Evolutionary conservation across 805 yeast species (phyloP), one percentile per base, ranked within the genome.

Genomic region (Myxozyma sirexii): DNA sequence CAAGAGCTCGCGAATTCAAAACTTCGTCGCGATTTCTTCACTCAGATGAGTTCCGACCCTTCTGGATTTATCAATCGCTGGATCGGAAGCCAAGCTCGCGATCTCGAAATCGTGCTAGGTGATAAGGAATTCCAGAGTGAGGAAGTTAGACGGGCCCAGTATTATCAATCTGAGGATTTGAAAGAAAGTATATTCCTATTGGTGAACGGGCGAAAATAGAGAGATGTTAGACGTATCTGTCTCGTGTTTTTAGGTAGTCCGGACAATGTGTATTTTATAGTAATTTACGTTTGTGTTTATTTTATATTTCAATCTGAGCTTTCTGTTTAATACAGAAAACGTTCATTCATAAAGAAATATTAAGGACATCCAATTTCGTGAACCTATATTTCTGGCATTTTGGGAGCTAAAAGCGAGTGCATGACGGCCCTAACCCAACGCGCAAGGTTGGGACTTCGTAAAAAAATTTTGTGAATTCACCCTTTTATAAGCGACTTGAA

Each of bases 121-220:
- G 98, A 94, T 68, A 94, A 88, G 68, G 93, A 92, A 8, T 88
- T 85, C 74, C 86, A 85, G 70, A 97, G 93, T 75, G 97, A 92
- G 71, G 79, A 83, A 21, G 96, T 90, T 4, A 84, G 99, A 76
- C 82, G 87, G 68, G 84, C 97, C 2, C 84, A 85, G 17, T 94
- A 87, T 74, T 94, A 88, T 74, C 83, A 84, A 44, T 92, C 90
- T 68, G 68, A 66, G 27, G 90, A 89, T 62, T 77, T 94, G 56
- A 82, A 83, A 62, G 94, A 91, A 68, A 91, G 90, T 69, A 79
- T 93, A 53, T 90, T 88, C 64, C 77, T 59, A 15, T 31, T 62
- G 35, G 44, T 62, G 17, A 62, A 60, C 38, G 57, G 57, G 17
- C 54, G 47, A 19, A 50, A 46, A 35, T 31, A 33, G 43, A 35